Conservation (phyloP, 192 early-diverging fungal species). For the Coemansia aciculifera region DNA sequence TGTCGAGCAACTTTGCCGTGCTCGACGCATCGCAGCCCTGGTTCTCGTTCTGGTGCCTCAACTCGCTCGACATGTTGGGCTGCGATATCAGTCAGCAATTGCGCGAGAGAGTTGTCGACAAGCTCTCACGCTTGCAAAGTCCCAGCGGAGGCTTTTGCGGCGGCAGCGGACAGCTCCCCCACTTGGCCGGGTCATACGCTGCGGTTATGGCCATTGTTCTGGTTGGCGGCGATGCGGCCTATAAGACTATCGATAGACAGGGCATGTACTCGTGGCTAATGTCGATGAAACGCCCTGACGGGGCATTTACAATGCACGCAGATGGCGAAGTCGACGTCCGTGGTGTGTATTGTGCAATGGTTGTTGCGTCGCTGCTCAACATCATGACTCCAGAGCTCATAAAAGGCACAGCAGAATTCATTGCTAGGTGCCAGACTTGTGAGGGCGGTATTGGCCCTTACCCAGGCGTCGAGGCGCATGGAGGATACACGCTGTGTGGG, state of each 20-base stretch:
- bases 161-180: constrained; percentile 80
- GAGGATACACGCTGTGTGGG: constrained; percentile 94
- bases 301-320: constrained; percentile 86
- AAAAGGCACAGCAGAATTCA: constrained; percentile 65
- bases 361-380: constrained; percentile 76
- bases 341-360: constrained; percentile 85
- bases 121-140: constrained; percentile 66
- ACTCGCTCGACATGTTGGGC: constrained; percentile 78
- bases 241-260: constrained; percentile 55
- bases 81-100: constrained; percentile 53
- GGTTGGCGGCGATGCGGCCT: constrained; percentile 68
- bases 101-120: constrained; percentile 52
- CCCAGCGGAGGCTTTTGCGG: constrained; percentile 79
- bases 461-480: constrained; percentile 89
- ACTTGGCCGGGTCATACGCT: constrained; percentile 89
- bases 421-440: constrained; percentile 80
- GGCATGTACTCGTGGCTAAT: constrained; percentile 75
- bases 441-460: constrained; percentile 88
- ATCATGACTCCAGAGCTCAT: constrained; percentile 80
- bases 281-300: constrained; percentile 80
- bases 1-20: constrained; percentile 59
- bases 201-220: constrained; percentile 80
- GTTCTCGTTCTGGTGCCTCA: constrained; percentile 89
- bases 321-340: constrained; percentile 93
- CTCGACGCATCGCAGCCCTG: constrained; percentile 90